Evolutionary conservation across 768 basidiomycete species (phyloP).

Genomic region (Tricholoma bakamatsutake): DNA sequence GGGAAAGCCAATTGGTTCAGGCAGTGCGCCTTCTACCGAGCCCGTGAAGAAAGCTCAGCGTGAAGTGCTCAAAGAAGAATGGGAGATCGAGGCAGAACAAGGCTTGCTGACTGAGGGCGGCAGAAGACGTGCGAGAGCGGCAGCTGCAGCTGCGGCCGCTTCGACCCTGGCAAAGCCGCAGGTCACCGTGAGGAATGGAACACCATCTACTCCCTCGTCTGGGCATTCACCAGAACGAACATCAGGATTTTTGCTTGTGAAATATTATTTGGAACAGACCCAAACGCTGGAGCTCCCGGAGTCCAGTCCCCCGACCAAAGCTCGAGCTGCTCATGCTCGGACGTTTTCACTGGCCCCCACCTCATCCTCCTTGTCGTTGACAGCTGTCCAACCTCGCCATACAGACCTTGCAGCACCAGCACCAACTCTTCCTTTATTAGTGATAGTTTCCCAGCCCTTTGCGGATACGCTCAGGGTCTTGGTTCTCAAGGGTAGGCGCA

Average conservation of each 20-base stretch:
- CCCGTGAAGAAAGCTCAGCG: conserved; percentile 15
- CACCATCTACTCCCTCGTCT: conserved; percentile 12
- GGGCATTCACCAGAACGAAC: conserved; percentile 18
- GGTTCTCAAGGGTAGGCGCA: conserved; percentile 55
- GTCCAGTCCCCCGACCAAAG: conserved; percentile 48
- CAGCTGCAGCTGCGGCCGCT: conserved; percentile 32
- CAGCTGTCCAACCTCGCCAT: conserved; percentile 10
- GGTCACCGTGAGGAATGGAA: conserved; percentile 19
- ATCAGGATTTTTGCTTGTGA: conserved; percentile 35
- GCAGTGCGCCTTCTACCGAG: not conserved
- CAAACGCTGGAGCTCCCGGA: conserved; percentile 63
- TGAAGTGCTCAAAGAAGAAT: conserved; percentile 56
- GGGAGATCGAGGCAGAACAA: conserved; percentile 77
- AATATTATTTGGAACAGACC: conserved; percentile 52
- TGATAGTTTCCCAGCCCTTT: conserved; percentile 56
- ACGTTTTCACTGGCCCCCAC: conserved; percentile 52
- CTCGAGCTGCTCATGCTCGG: conserved; percentile 41
- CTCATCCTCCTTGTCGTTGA: conserved; percentile 20
- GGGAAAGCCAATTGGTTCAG: not conserved
- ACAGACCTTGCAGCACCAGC: conserved; percentile 54
- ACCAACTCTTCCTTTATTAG: conserved; percentile 60
- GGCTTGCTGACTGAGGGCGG: conserved; percentile 73
- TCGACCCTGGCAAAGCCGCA: conserved; percentile 7
- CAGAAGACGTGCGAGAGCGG: conserved; percentile 55
- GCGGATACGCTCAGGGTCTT: conserved; percentile 53